Evolutionary conservation across 2,329 filamentous ascomycete species (phyloP), one percentile per base, ranked within the genome.

Genomic region (Tympanopsis confertula): DNA sequence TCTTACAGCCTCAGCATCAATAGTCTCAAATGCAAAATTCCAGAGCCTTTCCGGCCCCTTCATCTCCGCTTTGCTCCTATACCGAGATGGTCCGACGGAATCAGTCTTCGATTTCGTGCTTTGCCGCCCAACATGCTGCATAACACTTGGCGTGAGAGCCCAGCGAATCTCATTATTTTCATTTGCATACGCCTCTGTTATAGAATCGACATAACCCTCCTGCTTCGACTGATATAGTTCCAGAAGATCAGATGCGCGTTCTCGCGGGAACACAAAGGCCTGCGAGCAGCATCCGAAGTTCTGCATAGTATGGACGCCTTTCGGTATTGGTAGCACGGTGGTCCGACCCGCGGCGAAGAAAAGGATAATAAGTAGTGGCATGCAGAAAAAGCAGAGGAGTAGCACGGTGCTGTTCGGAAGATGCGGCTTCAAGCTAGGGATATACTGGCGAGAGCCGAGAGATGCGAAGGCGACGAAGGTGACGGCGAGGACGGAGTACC

Each of bases 241-340:
- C 14, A 59, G 20, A 1, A 57, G 41, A 10, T 50, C 44, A 5
- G 40, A 40, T 3, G 52, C 43, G 30, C 50, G 45, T 1, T 39
- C 38, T n/a, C 54, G 56, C 3, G 59, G 61, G 37, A 63, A 66
- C 22, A 65, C 55, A 4, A 65, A 53, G 2, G 50, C 62, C 47
- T 68, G 63, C 2, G 57, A 56, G 42, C 63, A 66, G 45, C 61
- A 65, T 13, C 61, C 62, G 38, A 54, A 64, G 5, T 52, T 44
- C 12, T 56, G 46, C 62, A 65, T 65, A 18, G 50, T 45, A 30
- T 57, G 50, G 2, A 66, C 51, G 5, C 61, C 61, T 3, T 39
- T 28, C 2, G 54, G 43, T 5, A 57, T 50, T 1, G 58, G 57
- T 3, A 53, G 49, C 5, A 63, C 50, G 2, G 60, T 62, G 1